Evolutionary conservation across 352 stramenopile genomes (phyloP), one percentile per base, ranked within the genome.

Genomic region (Phytophthora fragariae): DNA sequence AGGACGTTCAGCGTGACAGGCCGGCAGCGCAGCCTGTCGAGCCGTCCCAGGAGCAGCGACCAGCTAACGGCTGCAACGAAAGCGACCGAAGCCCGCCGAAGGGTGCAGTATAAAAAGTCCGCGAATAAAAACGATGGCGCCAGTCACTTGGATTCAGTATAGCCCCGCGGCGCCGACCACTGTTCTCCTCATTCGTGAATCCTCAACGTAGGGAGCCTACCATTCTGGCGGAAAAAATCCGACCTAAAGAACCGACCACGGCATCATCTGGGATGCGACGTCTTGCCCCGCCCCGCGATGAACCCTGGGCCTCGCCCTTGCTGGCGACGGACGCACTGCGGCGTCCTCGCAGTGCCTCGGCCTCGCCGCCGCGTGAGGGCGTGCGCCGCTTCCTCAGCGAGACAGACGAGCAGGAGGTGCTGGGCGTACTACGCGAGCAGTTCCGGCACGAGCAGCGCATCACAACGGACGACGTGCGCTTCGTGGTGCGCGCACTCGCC

Each of bases 391-490:
- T 69, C 56, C 62, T 89, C 44, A 77, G 46, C 44, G 73, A 72
- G 31, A 57, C 67, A 15, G 80, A 82, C 15, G 82, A 91, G 57
- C 66, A 72, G 29, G 82, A 90, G 47, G 79, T 75, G 35, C 65
- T 87, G n/a, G 55, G 44, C 19, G 75, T 91, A 37, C 68, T 91
- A 44, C 70, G 80, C 56, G 78, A 88, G 62, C 81, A 90, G 58
- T 83, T 87, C 57, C 61, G 75, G 12, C 81, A 85, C 55, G 80
- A 87, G 41, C 61, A 77, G 37, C 72, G 70, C 63, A 76, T 91
- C 74, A 88, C 80, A 4, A 85, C 79, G 19, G 81, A 91, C 68
- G 82, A 89, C 70, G 75, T 91, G 50, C 83, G 81, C 68, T 84
- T 80, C 44, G 83, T 88, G 15, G 81, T 88, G 57, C 83, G 83